A percentile compares a stretch with the other conserved stretches of the same genome.
phyloP scores from a whole-genome alignment of 257 asterid species.

The Nicotiana tabacum region DNA sequence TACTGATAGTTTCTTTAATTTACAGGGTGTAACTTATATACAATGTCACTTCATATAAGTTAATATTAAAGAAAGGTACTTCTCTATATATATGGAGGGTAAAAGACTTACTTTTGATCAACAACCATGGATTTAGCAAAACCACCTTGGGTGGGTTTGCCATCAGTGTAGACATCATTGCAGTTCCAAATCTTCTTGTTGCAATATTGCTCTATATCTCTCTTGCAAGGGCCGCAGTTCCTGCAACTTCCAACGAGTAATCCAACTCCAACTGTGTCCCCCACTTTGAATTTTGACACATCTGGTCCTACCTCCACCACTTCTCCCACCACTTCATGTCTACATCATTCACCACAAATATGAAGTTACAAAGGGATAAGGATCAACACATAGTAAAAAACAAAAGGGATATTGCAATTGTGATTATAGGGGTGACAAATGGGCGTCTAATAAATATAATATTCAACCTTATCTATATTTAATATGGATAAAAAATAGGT shows the following conservation, averaged over 20 bases:
- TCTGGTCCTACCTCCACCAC: conserved; percentile 77
- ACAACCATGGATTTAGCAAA: conserved; percentile 77
- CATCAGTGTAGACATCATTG: conserved; percentile 86
- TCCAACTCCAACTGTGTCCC: conserved; percentile 85
- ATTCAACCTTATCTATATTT: too few relatives aligned
- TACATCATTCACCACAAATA: conserved; percentile 14
- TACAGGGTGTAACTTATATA: background rate
- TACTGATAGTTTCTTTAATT: too few relatives aligned
- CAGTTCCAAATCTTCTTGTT: conserved; percentile 89
- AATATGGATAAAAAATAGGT: too few relatives aligned
- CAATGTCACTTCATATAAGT: too few relatives aligned
- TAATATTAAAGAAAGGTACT: too few relatives aligned
- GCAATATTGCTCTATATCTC: conserved; percentile 88
- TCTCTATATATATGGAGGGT: background rate
- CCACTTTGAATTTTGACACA: conserved; percentile 61
- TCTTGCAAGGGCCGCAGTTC: conserved; percentile 56
- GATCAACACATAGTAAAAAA: background rate
- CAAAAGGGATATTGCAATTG: too few relatives aligned
- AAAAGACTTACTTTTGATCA: conserved; percentile 63
- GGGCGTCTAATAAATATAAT: too few relatives aligned
- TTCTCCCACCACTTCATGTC: conserved; percentile 97
- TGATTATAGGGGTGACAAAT: too few relatives aligned
- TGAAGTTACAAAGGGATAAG: background rate
- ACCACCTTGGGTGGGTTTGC: conserved; percentile 89
- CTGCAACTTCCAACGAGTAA: conserved; percentile 72